Base-by-base conservation (phyloP, 371 early-diverging fungal genomes). In the Mucor racemosus region DNA sequence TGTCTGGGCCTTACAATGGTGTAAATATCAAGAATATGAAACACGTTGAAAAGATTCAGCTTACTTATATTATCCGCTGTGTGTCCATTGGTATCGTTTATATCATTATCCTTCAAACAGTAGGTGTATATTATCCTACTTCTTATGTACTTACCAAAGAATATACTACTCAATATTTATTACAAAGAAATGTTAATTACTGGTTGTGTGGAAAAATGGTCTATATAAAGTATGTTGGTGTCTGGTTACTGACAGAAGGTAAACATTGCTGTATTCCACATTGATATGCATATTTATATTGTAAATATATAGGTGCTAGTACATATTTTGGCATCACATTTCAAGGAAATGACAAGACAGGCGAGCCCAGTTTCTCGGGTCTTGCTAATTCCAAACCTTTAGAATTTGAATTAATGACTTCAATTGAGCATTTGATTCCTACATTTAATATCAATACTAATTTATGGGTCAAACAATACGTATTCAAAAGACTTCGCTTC, bases 381-480 rank as follows among this genome's bases (percentile, higher is more conserved):
- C 71, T 91, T 50, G 78, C 84, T 41, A 91, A 91, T 67, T 78
- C 85, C 9, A 66, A 82, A 57, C 80, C 84, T 13, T 13, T 35
- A 13, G 46, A 58, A 21, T 70, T 69, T 59, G 89, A 90, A 58
- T 68, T 75, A 6, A 86, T 86, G 34, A 89, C 88, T 4, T 80
- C 84, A 7, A 71, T 90, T 44, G 76, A 76, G 26, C 78, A 85
- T 55, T 75, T 89, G 15, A 76, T 91, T 69, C 65, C 46, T 8
- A 74, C 85, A 7, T 91, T 90, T 78, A 91, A 91, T 75, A 85
- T 89, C 67, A 90, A 91, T 70, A 91, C 92, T 63, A 91, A 91
- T 68, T 63, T 78, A 19, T 91, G 90, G 92, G 71, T 77, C 58
- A 90, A 90, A 74, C 75, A 82, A 34, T 91, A 91, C 58, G 72